A percentile compares a stretch with the other conserved stretches of the same genome.
phyloP scores from a whole-genome alignment of 2,329 filamentous ascomycete species.

The Apiospora arundinis region DNA sequence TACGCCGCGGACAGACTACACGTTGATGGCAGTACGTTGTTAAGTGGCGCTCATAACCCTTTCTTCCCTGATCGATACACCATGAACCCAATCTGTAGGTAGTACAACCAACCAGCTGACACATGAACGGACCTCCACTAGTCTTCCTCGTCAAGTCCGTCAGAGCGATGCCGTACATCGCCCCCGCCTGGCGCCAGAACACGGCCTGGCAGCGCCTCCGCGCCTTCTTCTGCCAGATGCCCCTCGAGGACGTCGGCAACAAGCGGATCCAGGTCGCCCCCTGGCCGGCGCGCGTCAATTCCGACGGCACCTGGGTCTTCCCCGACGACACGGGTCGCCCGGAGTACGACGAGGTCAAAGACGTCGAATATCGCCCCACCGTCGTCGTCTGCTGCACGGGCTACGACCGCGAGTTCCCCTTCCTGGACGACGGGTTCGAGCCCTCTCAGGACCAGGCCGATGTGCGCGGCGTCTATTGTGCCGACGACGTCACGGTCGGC shows the following conservation, averaged over 20 bases:
- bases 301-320: slow-evolving; percentile 46
- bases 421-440: slow-evolving; percentile 44
- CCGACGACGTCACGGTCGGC: slow-evolving; percentile 45
- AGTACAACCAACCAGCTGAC: background rate
- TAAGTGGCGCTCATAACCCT: background rate
- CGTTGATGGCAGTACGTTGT: background rate
- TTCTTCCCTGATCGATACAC: background rate
- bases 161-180: slow-evolving; percentile 51
- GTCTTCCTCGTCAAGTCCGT: slow-evolving; percentile 46
- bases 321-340: slow-evolving; percentile 37
- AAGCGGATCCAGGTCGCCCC: slow-evolving; percentile 50
- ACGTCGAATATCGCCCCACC: slow-evolving; percentile 45
- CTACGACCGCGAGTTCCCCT: slow-evolving; percentile 49
- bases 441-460: slow-evolving; percentile 54
- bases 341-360: slow-evolving; percentile 37
- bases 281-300: slow-evolving; percentile 49
- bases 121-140: slow-evolving; percentile 26
- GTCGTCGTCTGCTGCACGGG: slow-evolving; percentile 55
- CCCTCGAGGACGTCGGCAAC: slow-evolving; percentile 45
- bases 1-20: slow-evolving; percentile 39
- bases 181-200: slow-evolving; percentile 41
- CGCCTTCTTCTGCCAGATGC: slow-evolving; percentile 45
- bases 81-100: background rate
- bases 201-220: slow-evolving; percentile 45
- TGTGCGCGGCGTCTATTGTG: slow-evolving; percentile 59